Base-by-base conservation (phyloP, 441 rosid genomes). In the Flueggea neowawraea region DNA sequence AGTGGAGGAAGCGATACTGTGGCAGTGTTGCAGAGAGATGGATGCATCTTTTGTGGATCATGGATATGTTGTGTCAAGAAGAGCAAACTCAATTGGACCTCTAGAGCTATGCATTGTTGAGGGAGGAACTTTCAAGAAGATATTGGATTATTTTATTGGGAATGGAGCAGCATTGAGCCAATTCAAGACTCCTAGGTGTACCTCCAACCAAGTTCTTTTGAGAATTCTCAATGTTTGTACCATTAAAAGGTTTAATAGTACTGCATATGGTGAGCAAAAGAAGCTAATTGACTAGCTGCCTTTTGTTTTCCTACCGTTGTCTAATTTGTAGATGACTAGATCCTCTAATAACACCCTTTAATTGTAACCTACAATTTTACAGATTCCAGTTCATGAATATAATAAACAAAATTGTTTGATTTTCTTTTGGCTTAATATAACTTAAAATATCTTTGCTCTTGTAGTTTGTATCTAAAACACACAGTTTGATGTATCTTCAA, bases 181-280 rank as follows among this genome's bases (percentile, higher is more conserved):
- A 69, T 91, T 85, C 70, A 91, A 91, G 84, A 89, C 92, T 3
- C 96, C 98, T 0, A 85, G 98, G 80, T 91, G 98, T 76, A 91
- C 96, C 13, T 67, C 73, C 63, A 73, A 89, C 65, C 75, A 68
- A 13, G 83, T 73, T 32, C 74, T 91, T 51, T 67, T 89, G 62
- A 69, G 73, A 61, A 91, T 85, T 63, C 95, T 92, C 10, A 65
- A 82, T 54, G 71, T 52, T n/a, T 82, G 83, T 68, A 82, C 85
- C 45, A 50, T 87, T 75, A 79, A 79, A 65, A 84, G 84, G 67
- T 74, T 86, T 54, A 69, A 32, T 7, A 92, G 96, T 77, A 80
- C 87, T 6, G 95, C 88, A 17, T 91, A 89, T 66, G 16, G 54
- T 45, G 73, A 22, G 28, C 28, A 22, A 22, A 22, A 22, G 28